These are phyloP conservation scores for Naganishia friedmannii DNA, from an alignment of 768 basidiomycete genomes.

Conservation along the genomic window DNA sequence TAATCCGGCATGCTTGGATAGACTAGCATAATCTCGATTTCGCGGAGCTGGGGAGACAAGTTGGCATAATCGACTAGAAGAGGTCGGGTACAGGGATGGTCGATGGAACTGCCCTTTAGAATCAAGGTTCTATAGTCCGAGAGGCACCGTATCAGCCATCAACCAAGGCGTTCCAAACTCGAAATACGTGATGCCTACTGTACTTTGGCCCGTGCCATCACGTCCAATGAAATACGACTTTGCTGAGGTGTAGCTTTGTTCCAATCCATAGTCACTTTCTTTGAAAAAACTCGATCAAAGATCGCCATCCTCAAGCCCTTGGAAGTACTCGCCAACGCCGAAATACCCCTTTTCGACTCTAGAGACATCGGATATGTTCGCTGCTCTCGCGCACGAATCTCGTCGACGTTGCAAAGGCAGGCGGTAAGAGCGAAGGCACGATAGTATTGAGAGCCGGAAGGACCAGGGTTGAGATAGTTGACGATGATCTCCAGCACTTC, in stretches of 20 bases:
- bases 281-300: background rate
- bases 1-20: background rate
- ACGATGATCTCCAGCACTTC: constrained; percentile 4
- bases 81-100: background rate
- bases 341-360: background rate
- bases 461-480: background rate
- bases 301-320: background rate
- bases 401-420: constrained; percentile 3
- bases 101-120: background rate
- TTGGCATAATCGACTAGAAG: background rate
- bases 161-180: too few species aligned
- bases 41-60: background rate
- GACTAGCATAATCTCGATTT: background rate
- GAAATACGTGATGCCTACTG: background rate
- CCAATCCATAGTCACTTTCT: background rate
- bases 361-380: background rate
- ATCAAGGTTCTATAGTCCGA: too few species aligned
- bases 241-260: background rate
- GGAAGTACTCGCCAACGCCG: background rate
- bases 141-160: too few species aligned
- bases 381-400: background rate
- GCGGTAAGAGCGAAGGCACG: background rate
- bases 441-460: background rate
- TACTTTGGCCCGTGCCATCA: background rate
- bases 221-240: background rate